phyloP scores from a whole-genome alignment of 306 rosid genomes.

The Begonia peltatifolia region DNA sequence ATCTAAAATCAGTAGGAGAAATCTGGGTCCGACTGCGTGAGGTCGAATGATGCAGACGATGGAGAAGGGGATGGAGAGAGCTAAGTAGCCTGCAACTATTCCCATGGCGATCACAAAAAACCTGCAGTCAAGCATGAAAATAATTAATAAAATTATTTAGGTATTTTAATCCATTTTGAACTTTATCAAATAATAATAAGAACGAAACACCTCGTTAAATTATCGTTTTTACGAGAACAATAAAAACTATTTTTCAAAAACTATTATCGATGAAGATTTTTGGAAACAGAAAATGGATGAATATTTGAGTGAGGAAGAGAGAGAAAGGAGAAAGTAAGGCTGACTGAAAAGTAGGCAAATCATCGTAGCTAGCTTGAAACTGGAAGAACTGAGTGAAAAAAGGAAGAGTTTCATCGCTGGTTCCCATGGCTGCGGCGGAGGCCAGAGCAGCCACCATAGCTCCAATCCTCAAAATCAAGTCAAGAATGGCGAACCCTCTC shows the following conservation, averaged over 20 bases:
- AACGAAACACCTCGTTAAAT: too few relatives aligned
- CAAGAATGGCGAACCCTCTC: slow-evolving; percentile 50
- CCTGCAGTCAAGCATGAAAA: slow-evolving; percentile 33
- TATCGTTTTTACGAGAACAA: too few relatives aligned
- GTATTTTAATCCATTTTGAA: too few relatives aligned
- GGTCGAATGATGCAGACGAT: slow-evolving; percentile 65
- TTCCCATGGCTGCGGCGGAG: slow-evolving; percentile 73
- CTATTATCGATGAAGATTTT: too few relatives aligned
- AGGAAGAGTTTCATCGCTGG: slow-evolving; percentile 55
- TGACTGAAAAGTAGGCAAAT: slow-evolving; percentile 60
- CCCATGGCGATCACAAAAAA: slow-evolving; percentile 70
- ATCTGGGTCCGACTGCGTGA: slow-evolving; percentile 47
- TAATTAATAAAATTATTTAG: too few relatives aligned
- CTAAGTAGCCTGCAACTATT: slow-evolving; percentile 61
- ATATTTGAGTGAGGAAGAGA: too few relatives aligned
- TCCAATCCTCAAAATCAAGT: slow-evolving; percentile 65
- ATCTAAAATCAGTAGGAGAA: slow-evolving; percentile 63
- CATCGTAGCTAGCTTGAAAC: slow-evolving; percentile 74
- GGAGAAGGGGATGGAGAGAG: slow-evolving; percentile 71
- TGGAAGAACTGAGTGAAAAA: slow-evolving; percentile 92
- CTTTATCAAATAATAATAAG: too few relatives aligned
- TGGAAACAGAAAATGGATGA: too few relatives aligned
- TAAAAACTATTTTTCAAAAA: too few relatives aligned
- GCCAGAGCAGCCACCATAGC: slow-evolving; percentile 44
- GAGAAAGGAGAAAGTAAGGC: slow-evolving; percentile 5